A percentile compares a stretch with the other conserved stretches of the same genome.
Conservation (phyloP, 1,284 basidiomycete species). For the Albatrellus sp. region DNA sequence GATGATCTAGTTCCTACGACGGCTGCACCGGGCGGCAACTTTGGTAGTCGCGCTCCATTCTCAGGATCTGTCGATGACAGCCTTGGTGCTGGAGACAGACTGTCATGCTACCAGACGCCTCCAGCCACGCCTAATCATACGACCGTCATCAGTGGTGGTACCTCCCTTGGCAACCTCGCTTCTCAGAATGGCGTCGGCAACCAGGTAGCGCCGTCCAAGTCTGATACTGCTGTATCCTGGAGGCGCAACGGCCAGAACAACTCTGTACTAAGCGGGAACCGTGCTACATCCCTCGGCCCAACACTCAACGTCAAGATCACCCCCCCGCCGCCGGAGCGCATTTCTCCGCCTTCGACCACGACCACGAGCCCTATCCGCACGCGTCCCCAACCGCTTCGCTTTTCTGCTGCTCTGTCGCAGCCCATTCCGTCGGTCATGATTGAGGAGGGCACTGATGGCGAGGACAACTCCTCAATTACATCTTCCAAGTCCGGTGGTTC, state of each 20-base stretch:
- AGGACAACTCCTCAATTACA: constrained; percentile 34
- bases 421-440: constrained; percentile 48
- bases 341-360: constrained; percentile 34
- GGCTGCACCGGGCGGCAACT: constrained; percentile 62
- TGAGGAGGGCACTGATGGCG: constrained; percentile 42
- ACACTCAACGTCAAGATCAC: constrained; percentile 54
- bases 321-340: constrained; percentile 49
- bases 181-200: background rate
- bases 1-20: constrained; percentile 64
- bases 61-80: constrained; percentile 26
- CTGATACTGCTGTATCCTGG: constrained; percentile 66
- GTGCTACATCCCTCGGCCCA: constrained; percentile 34
- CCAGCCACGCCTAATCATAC: constrained; percentile 49
- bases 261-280: constrained; percentile 55
- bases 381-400: constrained; percentile 60
- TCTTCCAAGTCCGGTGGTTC: constrained; percentile 36
- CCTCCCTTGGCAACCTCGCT: constrained; percentile 42
- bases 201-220: constrained; percentile 43
- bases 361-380: constrained; percentile 25
- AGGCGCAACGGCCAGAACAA: constrained; percentile 58
- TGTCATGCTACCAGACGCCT: constrained; percentile 16
- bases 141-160: constrained; percentile 61
- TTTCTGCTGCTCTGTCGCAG: constrained; percentile 39
- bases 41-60: constrained; percentile 47
- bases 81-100: constrained; percentile 3